Base-by-base conservation (phyloP, 495 filamentous ascomycete species). In the Penicillium fimorum region DNA sequence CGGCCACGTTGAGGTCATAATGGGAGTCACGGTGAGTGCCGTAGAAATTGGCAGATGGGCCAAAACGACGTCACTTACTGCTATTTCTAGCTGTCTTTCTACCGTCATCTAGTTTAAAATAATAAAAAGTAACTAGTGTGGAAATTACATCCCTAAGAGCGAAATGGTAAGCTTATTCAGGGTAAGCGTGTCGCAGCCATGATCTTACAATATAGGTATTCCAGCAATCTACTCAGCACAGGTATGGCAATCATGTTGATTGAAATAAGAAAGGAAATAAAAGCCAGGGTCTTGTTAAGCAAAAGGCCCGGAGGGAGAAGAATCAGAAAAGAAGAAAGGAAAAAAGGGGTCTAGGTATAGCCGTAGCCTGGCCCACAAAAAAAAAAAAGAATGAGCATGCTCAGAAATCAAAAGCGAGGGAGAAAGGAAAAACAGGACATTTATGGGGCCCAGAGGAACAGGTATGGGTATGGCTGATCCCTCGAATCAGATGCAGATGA, bases 211-310 rank as follows among this genome's bases (percentile, higher is more conserved):
- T 47, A 32, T 18, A 29, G 9, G 7, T 47, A 32, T 27, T 13
- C 27, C 13, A 15, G 35, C 15, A 48, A 57, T n/a, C 50, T 35
- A 45, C 48, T 64, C 64, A 64, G 68, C 65, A 67, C 62, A 72
- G 70, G 66, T 75, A 72, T 73, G 53, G 61, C 67, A 73, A 66
- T 70, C 71, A 63, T 62, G 64, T 61, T 61, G 68, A 63, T 64
- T 63, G 63, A 60, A 47, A 53, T 49, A 40, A 57, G 51, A 57
- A 55, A 60, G 52, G 37, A 54, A 67, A 53, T 51, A 57, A 53
- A 38, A 30, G 47, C 51, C 40, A 43, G 48, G 47, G 27, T 38
- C 38, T 47, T 35, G 50, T 51, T 27, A 22, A 43, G 37, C n/a
- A 38, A 41, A 40, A 53, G 44, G 27, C 47, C 56, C 47, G 45